Percentiles rank a stretch among this genome's conserved stretches.
phyloP scores from a whole-genome alignment of 768 basidiomycete species.

The Tulasnella sp. region DNA sequence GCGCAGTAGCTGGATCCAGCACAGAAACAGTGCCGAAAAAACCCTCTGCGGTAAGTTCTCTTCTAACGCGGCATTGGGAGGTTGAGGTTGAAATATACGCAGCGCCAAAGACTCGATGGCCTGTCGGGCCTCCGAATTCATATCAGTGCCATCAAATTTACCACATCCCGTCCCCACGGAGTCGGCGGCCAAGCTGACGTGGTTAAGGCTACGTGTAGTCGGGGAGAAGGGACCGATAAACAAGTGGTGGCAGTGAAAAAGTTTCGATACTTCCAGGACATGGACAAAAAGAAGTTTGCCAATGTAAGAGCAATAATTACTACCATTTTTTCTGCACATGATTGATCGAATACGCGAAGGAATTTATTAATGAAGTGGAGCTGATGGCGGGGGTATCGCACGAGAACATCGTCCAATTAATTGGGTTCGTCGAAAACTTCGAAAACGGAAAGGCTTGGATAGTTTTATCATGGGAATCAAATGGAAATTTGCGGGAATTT shows the following conservation, averaged over 20 bases:
- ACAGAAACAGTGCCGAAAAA: too few relatives aligned
- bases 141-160: neutral
- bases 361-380: neutral
- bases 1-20: too few relatives aligned
- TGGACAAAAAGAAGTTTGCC: neutral
- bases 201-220: neutral
- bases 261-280: neutral
- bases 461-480: neutral
- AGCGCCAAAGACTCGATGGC: too few relatives aligned
- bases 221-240: neutral
- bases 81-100: too few relatives aligned
- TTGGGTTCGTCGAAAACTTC: neutral
- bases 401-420: neutral
- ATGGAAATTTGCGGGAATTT: neutral
- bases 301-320: neutral
- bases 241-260: neutral
- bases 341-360: neutral
- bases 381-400: neutral
- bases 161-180: neutral
- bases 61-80: too few relatives aligned
- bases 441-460: neutral
- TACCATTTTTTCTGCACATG: neutral
- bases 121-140: too few relatives aligned
- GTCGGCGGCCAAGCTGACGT: neutral
- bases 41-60: too few relatives aligned